Base-by-base conservation (phyloP, 2,329 filamentous ascomycete genomes). In the Camillea tinctor region DNA sequence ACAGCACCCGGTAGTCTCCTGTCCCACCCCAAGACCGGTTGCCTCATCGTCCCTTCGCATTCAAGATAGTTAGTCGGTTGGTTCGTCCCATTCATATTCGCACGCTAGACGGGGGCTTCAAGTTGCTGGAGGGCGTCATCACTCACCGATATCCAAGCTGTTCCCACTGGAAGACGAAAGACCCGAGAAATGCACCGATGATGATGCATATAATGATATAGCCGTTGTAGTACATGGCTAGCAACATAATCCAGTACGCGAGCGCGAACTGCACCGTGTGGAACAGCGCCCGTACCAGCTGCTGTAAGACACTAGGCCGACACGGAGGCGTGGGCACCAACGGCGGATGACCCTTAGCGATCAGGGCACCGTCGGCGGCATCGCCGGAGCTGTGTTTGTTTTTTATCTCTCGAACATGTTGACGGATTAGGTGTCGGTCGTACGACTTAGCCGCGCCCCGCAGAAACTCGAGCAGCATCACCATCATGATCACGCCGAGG, bases 201-300 rank as follows among this genome's bases (percentile, higher is more conserved):
- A 95, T 85, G 72, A 95, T 92, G 66, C 87, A 91, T 56, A 95
- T 88, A 72, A 95, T 91, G 63, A 96, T 83, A 74, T 92, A 95
- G 9, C 88, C 85, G 67, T 86, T 87, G 75, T 83, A 87, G 72
- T 86, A 85, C 81, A 85, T 85, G 77, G 75, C 63, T 70, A 76
- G 58, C 75, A 90, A 77, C 91, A 95, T 94, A 69, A 94, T 75
- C 68, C 94, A 87, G 72, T 94, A 96, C 1, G 90, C 91, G 1
- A 92, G 82, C 0, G 86, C 87, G 69, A 95, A 92, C 64, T 91
- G 89, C 3, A 86, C 59, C 76, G 87, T 87, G 68, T 94, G 89
- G 20, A 95, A 72, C 3, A 87, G 63, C 0, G 90, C 88, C 3
- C 90, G 84, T 4, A 90, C 71, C 0, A 82, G 75, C 71, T 94